Percentiles rank a stretch among this genome's conserved stretches.
Evolutionary conservation across 352 stramenopile species (phyloP).

Genomic region (Pythium apleroticum): DNA sequence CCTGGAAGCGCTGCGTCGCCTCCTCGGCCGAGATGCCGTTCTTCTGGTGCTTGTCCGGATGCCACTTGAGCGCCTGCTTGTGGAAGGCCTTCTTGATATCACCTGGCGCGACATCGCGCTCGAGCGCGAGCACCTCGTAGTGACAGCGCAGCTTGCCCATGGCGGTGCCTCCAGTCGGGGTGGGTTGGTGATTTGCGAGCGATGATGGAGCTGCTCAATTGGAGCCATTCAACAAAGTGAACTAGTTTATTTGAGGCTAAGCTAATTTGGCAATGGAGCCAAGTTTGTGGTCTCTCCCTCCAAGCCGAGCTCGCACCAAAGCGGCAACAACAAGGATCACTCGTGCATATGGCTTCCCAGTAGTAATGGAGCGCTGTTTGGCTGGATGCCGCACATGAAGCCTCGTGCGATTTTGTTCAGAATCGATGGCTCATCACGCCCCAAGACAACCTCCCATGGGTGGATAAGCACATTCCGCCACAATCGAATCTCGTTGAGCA

Average conservation of each 20-base stretch:
- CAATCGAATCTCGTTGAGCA: no score
- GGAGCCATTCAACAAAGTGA: conserved; percentile 10
- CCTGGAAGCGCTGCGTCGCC: conserved; percentile 79
- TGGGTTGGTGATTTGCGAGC: not conserved
- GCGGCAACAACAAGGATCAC: no score
- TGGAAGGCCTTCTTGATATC: conserved; percentile 85
- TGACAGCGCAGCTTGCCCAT: conserved; percentile 57
- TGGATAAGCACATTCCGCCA: no score
- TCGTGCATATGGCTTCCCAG: no score
- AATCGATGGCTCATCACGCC: no score
- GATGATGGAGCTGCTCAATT: conserved; percentile 1
- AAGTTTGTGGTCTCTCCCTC: no score
- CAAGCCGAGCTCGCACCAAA: not conserved
- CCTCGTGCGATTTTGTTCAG: no score
- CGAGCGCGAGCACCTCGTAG: conserved; percentile 78
- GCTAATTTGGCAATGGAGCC: no score
- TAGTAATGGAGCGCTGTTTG: no score
- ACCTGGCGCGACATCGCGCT: conserved; percentile 46
- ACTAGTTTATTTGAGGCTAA: not conserved
- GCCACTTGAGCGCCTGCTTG: conserved; percentile 72
- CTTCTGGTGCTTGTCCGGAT: conserved; percentile 85
- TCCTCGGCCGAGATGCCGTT: conserved; percentile 71
- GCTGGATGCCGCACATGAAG: no score
- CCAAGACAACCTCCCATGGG: no score
- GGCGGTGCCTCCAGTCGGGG: not conserved